Conservation (phyloP, 768 basidiomycete species). For the Chiua virens region DNA sequence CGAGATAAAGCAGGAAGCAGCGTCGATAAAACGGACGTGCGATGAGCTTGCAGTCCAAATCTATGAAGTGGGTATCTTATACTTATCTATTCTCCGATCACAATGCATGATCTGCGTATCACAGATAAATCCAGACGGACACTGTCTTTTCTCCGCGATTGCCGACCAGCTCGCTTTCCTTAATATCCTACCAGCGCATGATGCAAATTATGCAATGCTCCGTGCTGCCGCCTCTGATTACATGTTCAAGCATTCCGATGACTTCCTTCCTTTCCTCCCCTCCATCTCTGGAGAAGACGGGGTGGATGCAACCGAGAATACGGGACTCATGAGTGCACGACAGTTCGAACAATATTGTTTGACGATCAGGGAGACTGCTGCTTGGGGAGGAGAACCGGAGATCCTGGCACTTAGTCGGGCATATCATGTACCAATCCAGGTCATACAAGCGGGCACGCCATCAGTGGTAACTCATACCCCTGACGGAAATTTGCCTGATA, state of each 20-base stretch:
- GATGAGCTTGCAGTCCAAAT: conserved; percentile 64
- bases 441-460: conserved; percentile 82
- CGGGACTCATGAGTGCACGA: conserved; percentile 67
- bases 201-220: conserved; percentile 60
- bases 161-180: conserved; percentile 88
- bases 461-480: conserved; percentile 84
- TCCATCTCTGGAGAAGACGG: conserved; percentile 70
- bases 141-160: conserved; percentile 92
- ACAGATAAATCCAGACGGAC: conserved; percentile 92
- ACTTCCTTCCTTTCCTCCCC: conserved; percentile 93
- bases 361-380: conserved; percentile 76
- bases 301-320: conserved; percentile 51
- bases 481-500: conserved; percentile 29
- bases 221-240: conserved; percentile 77
- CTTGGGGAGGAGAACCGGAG: conserved; percentile 98
- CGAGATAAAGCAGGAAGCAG: conserved; percentile 69
- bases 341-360: conserved; percentile 76
- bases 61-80: conserved; percentile 50
- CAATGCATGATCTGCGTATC: background rate
- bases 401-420: conserved; percentile 84
- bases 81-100: background rate
- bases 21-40: conserved; percentile 61
- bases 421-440: conserved; percentile 84
- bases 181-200: conserved; percentile 54
- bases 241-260: conserved; percentile 78